phyloP scores from a whole-genome alignment of 257 asterid genomes.

The Marsdenia floribunda region DNA sequence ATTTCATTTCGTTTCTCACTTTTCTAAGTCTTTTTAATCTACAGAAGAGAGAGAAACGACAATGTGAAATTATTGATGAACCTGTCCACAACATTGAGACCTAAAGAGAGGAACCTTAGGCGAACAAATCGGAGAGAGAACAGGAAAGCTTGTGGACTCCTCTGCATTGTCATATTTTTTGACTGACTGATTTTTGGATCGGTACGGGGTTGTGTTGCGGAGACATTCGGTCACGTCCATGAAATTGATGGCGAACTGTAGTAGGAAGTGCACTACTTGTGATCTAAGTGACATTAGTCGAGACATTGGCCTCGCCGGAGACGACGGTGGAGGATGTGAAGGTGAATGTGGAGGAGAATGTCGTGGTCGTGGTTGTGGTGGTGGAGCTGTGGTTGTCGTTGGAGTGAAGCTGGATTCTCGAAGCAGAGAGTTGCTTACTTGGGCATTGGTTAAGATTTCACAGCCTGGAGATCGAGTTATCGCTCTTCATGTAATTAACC shows the following conservation, averaged over 20 bases:
- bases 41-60: neutral
- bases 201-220: neutral
- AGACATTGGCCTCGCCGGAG: slow-evolving; percentile 14
- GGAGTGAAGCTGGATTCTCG: slow-evolving; percentile 69
- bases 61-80: neutral
- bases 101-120: neutral
- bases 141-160: neutral
- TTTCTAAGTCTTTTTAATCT: no score
- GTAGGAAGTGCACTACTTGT: slow-evolving; percentile 8
- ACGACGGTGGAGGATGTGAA: slow-evolving; percentile 22
- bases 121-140: neutral
- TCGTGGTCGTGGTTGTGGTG: slow-evolving; percentile 19
- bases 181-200: neutral
- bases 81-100: slow-evolving; percentile 10
- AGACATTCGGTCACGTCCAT: neutral
- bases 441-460: slow-evolving; percentile 86
- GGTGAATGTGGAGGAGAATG: slow-evolving; percentile 15
- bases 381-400: slow-evolving; percentile 66
- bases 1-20: neutral
- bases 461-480: slow-evolving; percentile 72
- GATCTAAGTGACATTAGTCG: neutral
- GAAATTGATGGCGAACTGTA: slow-evolving; percentile 22
- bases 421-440: slow-evolving; percentile 76
- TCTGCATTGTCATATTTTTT: neutral
- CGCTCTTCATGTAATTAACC: slow-evolving; percentile 73